Conservation (phyloP, 1,284 basidiomycete genomes). For the Melampsora americana region DNA sequence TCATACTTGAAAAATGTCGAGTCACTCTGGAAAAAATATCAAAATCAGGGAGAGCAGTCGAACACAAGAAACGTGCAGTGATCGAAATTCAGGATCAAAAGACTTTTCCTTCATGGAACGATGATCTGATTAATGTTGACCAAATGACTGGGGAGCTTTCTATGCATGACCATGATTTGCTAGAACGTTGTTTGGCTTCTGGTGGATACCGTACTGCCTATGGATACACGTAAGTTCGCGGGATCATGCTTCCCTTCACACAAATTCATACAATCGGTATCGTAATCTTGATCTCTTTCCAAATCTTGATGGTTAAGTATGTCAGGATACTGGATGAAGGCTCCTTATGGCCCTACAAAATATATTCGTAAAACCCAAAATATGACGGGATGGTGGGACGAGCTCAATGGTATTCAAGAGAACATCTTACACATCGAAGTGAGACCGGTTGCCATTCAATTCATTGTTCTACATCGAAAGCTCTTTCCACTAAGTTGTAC, state of each 20-base stretch:
- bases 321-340: constrained; percentile 42
- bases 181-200: constrained; percentile 28
- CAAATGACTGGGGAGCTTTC: constrained; percentile 23
- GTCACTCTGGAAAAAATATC: constrained; percentile 16
- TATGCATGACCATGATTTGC: constrained; percentile 6
- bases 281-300: too few species aligned
- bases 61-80: constrained; percentile 8
- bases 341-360: constrained; percentile 29
- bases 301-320: constrained; percentile 9
- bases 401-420: constrained; percentile 21
- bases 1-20: constrained; percentile 12
- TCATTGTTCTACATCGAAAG: neutral
- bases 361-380: constrained; percentile 13
- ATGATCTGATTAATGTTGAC: constrained; percentile 12
- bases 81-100: neutral
- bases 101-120: constrained; percentile 8
- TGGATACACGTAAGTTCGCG: constrained; percentile 21
- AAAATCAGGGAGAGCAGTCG: neutral
- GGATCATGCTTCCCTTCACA: neutral
- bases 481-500: too few species aligned
- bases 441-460: neutral
- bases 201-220: constrained; percentile 22
- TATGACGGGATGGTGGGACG: constrained; percentile 34
- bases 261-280: neutral
- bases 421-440: constrained; percentile 41